Evolutionary conservation across 169 alveolate species (phyloP).

Genomic region (Cryptosporidium parvum): DNA sequence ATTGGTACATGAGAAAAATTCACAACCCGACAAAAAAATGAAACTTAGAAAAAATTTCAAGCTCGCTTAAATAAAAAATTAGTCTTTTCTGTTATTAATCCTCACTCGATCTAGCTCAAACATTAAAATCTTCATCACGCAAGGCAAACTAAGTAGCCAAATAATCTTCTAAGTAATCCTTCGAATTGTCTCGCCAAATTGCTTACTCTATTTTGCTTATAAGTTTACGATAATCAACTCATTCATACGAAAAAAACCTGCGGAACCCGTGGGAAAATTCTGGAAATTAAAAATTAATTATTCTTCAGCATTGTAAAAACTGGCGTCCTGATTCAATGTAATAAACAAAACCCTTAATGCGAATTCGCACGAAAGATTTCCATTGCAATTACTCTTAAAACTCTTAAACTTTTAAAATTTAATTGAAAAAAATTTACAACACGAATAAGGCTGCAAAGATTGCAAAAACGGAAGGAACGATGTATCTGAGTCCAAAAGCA

Average conservation of each 20-base stretch:
- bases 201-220: background rate
- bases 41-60: background rate
- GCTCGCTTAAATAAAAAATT: background rate
- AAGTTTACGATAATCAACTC: background rate
- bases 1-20: background rate
- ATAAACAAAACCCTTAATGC: background rate
- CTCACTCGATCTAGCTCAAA: background rate
- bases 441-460: background rate
- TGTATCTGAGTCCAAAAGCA: background rate
- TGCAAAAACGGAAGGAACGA: constrained; percentile 3
- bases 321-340: background rate
- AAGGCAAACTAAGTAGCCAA: background rate
- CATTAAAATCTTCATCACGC: background rate
- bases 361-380: background rate
- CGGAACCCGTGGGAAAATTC: background rate
- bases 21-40: background rate
- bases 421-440: background rate
- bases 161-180: background rate
- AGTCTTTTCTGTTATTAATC: background rate
- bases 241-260: background rate
- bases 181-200: background rate
- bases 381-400: background rate
- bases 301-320: background rate
- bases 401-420: background rate
- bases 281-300: background rate